phyloP scores from a whole-genome alignment of 495 filamentous ascomycete species.

The Patellaria atrata region DNA sequence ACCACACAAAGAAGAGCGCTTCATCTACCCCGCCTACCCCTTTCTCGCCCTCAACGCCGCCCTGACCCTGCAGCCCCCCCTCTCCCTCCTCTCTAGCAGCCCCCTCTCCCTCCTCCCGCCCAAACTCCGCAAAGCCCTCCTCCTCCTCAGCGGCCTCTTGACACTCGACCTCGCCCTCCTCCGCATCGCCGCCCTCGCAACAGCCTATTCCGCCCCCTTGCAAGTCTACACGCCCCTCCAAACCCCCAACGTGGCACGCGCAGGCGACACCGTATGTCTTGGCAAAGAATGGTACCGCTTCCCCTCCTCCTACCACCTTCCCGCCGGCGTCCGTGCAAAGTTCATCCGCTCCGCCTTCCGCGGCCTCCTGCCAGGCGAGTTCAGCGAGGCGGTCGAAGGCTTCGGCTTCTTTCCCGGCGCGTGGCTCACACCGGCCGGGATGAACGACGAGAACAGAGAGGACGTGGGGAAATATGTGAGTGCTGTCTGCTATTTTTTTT shows the following conservation, averaged over 20 bases:
- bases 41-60: slow-evolving; percentile 85
- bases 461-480: slow-evolving; percentile 78
- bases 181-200: slow-evolving; percentile 66
- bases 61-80: slow-evolving; percentile 63
- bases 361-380: slow-evolving; percentile 84
- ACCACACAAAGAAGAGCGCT: slow-evolving; percentile 95
- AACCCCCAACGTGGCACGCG: slow-evolving; percentile 31
- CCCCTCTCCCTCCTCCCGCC: slow-evolving; percentile 55
- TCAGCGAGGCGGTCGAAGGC: slow-evolving; percentile 51
- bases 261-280: slow-evolving; percentile 65
- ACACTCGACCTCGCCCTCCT: slow-evolving; percentile 51
- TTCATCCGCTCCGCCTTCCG: slow-evolving; percentile 83
- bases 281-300: slow-evolving; percentile 99
- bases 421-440: slow-evolving; percentile 64
- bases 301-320: slow-evolving; percentile 83
- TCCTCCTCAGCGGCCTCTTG: slow-evolving; percentile 38
- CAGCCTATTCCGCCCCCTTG: slow-evolving; percentile 75
- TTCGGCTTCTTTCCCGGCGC: slow-evolving; percentile 56
- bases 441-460: slow-evolving; percentile 88
- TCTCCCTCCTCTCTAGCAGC: slow-evolving; percentile 54
- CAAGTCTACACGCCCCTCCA: slow-evolving; percentile 52
- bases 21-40: slow-evolving; percentile 97
- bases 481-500: slow-evolving; percentile 11
- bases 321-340: slow-evolving; percentile 60
- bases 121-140: slow-evolving; percentile 48